Evolutionary conservation across 305 asterid genomes (phyloP), one percentile per base, ranked within the genome.

Genomic region (Fraxinus nigra): DNA sequence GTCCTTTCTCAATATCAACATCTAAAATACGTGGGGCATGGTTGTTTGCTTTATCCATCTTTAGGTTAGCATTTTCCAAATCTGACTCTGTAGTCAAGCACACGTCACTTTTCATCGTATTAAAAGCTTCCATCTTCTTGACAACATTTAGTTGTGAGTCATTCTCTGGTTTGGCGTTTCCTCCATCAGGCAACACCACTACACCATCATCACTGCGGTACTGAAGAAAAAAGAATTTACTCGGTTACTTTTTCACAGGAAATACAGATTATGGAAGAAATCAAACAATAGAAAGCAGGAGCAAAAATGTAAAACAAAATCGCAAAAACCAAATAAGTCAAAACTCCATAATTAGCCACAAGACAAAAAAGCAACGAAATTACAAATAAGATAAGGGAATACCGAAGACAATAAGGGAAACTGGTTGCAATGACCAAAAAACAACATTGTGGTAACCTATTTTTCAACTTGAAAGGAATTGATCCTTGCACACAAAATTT

Each of bases 121-220:
- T 84, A 46, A 90, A 87, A 84, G 78, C 86, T 79, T 88, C 87
- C 46, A 85, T 34, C 46, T 74, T 85, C 81, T 59, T 79, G 48
- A 78, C 46, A 24, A 78, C 72, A 76, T 76, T 87, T 18, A 82
- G 63, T 26, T 82, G 84, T 35, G 85, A 82, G 75, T 82, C 90
- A 81, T 84, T 51, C 81, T 84, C 90, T 72, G 78, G 83, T 69
- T 69, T 78, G 81, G 87, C 54, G 77, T 81, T 75, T 74, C 86
- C 86, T 85, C 78, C 91, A n/a, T 88, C 92, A 67, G 87, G 85
- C 85, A 85, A 84, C 79, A 84, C 78, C 74, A 86, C 85, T 77
- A 79, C 85, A 83, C 86, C 63, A n/a, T 82, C 87, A 51, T 70
- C 86, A 83, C 83, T 82, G 77, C 79, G 90, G 86, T 90, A 78